Percentiles rank a stretch among this genome's conserved stretches.
phyloP scores from a whole-genome alignment of 768 basidiomycete genomes.

The Lentinula sp. region DNA sequence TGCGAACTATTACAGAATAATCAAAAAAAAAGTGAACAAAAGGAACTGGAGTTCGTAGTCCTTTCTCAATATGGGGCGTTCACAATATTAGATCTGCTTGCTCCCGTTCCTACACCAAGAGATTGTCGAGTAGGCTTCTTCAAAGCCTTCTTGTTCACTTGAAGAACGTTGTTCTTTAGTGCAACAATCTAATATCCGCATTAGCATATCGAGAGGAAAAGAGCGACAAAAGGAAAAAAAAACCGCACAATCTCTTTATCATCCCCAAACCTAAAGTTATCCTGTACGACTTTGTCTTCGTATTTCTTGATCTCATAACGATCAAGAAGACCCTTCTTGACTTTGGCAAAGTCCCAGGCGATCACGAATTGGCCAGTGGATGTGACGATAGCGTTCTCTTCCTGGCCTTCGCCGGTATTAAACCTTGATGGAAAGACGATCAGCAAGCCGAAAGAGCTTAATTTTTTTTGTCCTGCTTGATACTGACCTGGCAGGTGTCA shows the following conservation, averaged over 20 bases:
- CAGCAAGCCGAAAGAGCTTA: not conserved
- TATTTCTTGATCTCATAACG: slow-evolving; percentile 97
- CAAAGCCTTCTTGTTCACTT: slow-evolving; percentile 90
- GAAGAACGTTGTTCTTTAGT: slow-evolving; percentile 87
- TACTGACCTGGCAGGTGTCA: slow-evolving; percentile 86
- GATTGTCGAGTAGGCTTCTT: slow-evolving; percentile 77
- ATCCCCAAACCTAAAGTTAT: slow-evolving; percentile 96
- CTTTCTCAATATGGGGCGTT: slow-evolving; percentile 52
- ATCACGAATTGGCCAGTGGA: slow-evolving; percentile 89
- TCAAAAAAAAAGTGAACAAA: not conserved
- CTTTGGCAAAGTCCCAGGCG: slow-evolving; percentile 96
- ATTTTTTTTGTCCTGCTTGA: slow-evolving; percentile 2
- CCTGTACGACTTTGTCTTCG: slow-evolving; percentile 90
- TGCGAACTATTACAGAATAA: not conserved
- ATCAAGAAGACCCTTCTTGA: slow-evolving; percentile 87
- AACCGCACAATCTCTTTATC: slow-evolving; percentile 88
- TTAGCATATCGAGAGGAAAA: not conserved
- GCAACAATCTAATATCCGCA: slow-evolving; percentile 74
- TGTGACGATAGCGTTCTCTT: slow-evolving; percentile 94
- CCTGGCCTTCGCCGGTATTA: slow-evolving; percentile 82
- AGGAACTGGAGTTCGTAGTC: not conserved
- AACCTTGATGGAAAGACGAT: slow-evolving; percentile 49
- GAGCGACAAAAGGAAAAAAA: not conserved
- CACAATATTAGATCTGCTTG: slow-evolving; percentile 60
- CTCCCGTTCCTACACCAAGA: slow-evolving; percentile 40